Conservation (phyloP, 78 protist species). For the Emiliania huxleyi region DNA sequence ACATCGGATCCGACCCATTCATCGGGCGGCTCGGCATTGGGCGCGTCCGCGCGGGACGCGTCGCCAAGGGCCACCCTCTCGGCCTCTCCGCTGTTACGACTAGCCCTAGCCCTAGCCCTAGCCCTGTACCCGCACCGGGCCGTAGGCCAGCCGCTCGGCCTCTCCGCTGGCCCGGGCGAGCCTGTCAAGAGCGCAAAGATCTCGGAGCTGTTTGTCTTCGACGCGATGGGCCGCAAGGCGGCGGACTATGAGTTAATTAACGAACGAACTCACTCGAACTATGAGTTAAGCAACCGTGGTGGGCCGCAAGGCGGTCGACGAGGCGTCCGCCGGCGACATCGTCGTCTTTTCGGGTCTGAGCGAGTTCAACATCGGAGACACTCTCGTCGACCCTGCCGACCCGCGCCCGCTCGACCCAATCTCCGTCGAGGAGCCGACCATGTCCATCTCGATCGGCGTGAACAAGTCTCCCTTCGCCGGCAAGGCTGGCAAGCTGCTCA, state of each 20-base stretch:
- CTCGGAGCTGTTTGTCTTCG: background rate
- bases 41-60: background rate
- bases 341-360: constrained; percentile 70
- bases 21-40: constrained; percentile 54
- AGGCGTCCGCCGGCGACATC: constrained; percentile 87
- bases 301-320: constrained; percentile 34
- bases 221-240: background rate
- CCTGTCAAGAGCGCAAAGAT: background rate
- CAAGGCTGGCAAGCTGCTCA: constrained; percentile 64
- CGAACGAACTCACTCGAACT: too few relatives aligned
- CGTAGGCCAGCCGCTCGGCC: background rate
- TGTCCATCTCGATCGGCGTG: constrained; percentile 71
- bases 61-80: background rate
- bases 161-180: background rate
- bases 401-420: constrained; percentile 62
- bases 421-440: constrained; percentile 76
- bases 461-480: constrained; percentile 76
- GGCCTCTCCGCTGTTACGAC: background rate
- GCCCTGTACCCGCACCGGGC: too few relatives aligned
- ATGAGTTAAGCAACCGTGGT: too few relatives aligned
- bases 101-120: too few relatives aligned
- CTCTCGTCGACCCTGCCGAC: constrained; percentile 43
- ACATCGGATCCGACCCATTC: constrained; percentile 67
- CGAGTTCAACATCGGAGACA: constrained; percentile 68
- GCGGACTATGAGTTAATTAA: constrained; percentile 67